Base-by-base conservation (phyloP, 768 basidiomycete species). In the Hypsizygus marmoreus region DNA sequence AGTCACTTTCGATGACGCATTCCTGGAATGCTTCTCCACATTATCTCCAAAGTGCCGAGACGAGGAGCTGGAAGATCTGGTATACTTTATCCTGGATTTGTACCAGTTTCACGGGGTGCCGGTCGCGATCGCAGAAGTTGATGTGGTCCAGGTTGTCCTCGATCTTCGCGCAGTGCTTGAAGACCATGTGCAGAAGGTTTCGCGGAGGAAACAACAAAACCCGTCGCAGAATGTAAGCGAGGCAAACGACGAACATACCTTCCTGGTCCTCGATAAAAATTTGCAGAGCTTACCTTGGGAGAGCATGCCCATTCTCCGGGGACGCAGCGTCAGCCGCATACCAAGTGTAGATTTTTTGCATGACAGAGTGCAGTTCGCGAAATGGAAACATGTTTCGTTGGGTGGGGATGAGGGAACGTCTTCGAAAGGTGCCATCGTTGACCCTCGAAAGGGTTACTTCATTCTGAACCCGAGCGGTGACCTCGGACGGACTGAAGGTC, bases 271-370 rank as follows among this genome's bases (percentile, higher is more conserved):
- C 38, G 97, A 97, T 66, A 91, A 90, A 67, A 84, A 89, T 47
- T 70, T 95, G 9, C 91, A 94, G 58, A 81, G 83, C 0, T 75
- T 98, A 44, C 95, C 97, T 2, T 98, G 95, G 95, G 97, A 98
- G 67, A 95, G 88, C 19, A 81, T 97, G 11, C 94, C 95, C 0
- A 78, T 86, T 31, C 69, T 98, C 9, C 77, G 91, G 31, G 91
- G 88, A 7, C 75, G 85, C 38, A 90, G 93, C 42, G 79, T 97
- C 60, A 94, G 91, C 60, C 86, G 97, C n/a, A 84, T 97, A 51
- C 97, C 97, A 2, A 91, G 87, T 26, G 62, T 94, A 29, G 80
- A 90, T 45, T 97, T 97, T 73, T 70, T 99, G 14, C 65, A 88
- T 17, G 97, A 99, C 61, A 79, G 95, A 20, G 53, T 97, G 34